Conservation (phyloP, 495 filamentous ascomycete species). For the Bathelium albidoporum region DNA sequence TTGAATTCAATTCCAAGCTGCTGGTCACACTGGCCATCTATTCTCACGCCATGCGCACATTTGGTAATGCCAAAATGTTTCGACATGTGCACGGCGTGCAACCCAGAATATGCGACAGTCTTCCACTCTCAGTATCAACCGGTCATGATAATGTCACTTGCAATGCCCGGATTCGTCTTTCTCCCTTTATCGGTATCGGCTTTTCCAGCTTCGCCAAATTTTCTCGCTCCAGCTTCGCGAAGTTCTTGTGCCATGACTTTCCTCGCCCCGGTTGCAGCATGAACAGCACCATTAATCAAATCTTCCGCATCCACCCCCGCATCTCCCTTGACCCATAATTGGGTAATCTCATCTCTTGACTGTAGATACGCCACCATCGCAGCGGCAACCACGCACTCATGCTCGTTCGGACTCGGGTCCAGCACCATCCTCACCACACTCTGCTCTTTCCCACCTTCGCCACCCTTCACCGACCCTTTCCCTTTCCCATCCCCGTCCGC, state of each 20-base stretch:
- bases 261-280: slow-evolving; percentile 50
- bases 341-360: slow-evolving; percentile 79
- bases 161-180: neutral
- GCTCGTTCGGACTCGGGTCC: slow-evolving; percentile 76
- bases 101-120: no score
- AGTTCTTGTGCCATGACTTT: slow-evolving; percentile 49
- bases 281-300: slow-evolving; percentile 52
- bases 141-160: neutral
- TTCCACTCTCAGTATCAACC: neutral
- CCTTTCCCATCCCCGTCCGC: slow-evolving; percentile 21
- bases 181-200: neutral
- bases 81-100: no score
- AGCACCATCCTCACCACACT: slow-evolving; percentile 48
- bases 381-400: slow-evolving; percentile 62
- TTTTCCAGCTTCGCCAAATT: slow-evolving; percentile 9
- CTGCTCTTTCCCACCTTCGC: slow-evolving; percentile 14
- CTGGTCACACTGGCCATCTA: no score
- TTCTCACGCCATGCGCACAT: no score
- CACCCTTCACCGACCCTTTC: slow-evolving; percentile 12
- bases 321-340: slow-evolving; percentile 85
- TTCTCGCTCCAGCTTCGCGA: slow-evolving; percentile 40
- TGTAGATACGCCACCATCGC: slow-evolving; percentile 89
- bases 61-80: no score
- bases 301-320: slow-evolving; percentile 40
- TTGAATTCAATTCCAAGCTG: no score